Evolutionary conservation across 2,329 filamentous ascomycete genomes (phyloP), one percentile per base, ranked within the genome.

Genomic region (Ascochyta viciae-villosae): DNA sequence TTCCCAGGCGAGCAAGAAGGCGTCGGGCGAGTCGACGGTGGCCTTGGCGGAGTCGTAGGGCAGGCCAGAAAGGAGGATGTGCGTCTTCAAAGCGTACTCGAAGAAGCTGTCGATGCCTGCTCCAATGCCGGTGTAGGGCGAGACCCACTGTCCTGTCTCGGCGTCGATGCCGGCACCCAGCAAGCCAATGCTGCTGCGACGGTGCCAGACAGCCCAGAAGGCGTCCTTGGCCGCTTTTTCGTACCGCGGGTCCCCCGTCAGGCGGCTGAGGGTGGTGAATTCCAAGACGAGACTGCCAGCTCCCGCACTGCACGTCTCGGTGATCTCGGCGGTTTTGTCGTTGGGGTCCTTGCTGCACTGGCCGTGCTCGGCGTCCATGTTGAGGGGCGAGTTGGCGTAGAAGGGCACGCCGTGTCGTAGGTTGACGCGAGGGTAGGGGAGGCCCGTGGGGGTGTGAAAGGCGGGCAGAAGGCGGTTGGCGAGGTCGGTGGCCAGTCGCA

Each of bases 31-130:
- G 49, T 81, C 73, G 62, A 91, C 86, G 59, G 89, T 84, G 47
- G 87, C 84, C 2, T 85, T 67, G 12, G 61, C 52, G 5, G 69
- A 38, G 40, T 78, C 67, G 56, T 74, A 76, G 0, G 77, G 74
- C 6, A 81, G 86, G 1, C 91, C 91, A 2, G 94, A 96, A 22
- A 98, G 85, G 23, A 99, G 78, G 57, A 99, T 90, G 71, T 96
- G 88, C 16, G 92, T 92, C 77, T 99, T 99, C 68, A 98, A 84
- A 3, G 95, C 93, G 76, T 99, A 99, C 77, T 99, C 95, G 70
- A 96, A 98, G 78, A 99, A 99, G 77, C 93, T 97, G 78, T 99
- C 95, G 69, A 96, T 92, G 35, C 95, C 95, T 7, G 95, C 95
- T 45, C 95, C 95, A 65, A 99, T 96, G 27, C 95, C 94, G n/a